Conservation (phyloP, 2,329 filamentous ascomycete species). For the Aurifilum marmelostoma region DNA sequence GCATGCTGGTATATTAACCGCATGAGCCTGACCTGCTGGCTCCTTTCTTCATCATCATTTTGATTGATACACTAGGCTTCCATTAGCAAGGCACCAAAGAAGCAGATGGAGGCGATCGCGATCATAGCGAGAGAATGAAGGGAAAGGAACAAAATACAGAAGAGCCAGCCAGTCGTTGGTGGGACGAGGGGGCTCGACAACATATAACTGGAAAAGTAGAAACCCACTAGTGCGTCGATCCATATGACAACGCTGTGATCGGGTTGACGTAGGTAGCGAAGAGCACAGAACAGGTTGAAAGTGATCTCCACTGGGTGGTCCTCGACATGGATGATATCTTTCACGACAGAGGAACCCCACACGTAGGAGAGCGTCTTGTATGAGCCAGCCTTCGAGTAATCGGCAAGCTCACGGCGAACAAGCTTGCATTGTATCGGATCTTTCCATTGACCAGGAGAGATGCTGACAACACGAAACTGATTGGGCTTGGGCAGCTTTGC, state of each 20-base stretch:
- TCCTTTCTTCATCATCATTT: neutral
- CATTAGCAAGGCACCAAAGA: neutral
- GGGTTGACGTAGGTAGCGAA: neutral
- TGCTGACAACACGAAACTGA: neutral
- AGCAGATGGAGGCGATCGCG: neutral
- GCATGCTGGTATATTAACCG: slow-evolving; percentile 15
- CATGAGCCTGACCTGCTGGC: slow-evolving; percentile 17
- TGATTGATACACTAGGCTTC: slow-evolving; percentile 20
- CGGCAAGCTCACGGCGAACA: neutral
- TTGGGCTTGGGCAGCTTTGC: neutral
- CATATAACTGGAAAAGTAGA: neutral
- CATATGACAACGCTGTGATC: neutral
- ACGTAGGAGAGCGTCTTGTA: slow-evolving; percentile 20
- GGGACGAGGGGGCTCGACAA: neutral
- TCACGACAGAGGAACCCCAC: neutral
- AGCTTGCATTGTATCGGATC: slow-evolving; percentile 14
- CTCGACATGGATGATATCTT: neutral
- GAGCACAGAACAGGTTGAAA: slow-evolving; percentile 18
- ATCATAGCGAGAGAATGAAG: neutral
- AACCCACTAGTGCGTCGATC: slow-evolving; percentile 16
- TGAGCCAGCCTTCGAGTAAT: neutral
- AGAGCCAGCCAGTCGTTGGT: neutral
- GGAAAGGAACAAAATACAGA: too few species aligned
- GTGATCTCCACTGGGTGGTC: neutral
- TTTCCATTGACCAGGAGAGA: slow-evolving; percentile 13